Percentiles rank a stretch among this genome's conserved stretches.
Evolutionary conservation across 805 yeast species (phyloP).

Genomic region (Pichia scutulata): DNA sequence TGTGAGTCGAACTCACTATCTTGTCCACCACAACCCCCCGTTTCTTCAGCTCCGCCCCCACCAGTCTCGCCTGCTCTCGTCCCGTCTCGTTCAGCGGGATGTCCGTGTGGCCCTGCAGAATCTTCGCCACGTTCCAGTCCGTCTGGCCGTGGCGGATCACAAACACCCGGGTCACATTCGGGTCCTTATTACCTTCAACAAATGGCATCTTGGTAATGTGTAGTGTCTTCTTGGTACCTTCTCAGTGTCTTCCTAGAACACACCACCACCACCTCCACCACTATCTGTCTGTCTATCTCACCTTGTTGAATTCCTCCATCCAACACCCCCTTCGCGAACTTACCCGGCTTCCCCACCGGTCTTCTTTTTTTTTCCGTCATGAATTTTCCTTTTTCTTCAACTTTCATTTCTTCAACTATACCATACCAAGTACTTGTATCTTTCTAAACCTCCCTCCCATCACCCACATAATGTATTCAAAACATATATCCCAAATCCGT

Average conservation of each 20-base stretch:
- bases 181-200: slow-evolving; percentile 1
- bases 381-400: not conserved
- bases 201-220: no score
- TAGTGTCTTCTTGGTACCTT: no score
- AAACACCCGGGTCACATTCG: slow-evolving; percentile 32
- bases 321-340: no score
- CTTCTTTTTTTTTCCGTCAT: not conserved
- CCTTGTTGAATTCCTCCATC: no score
- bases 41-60: slow-evolving; percentile 39
- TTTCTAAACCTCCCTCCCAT: not conserved
- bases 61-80: slow-evolving; percentile 44
- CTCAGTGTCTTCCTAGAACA: no score
- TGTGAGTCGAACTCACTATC: slow-evolving; percentile 45
- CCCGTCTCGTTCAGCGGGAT: slow-evolving; percentile 60
- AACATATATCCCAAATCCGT: slow-evolving; percentile 1
- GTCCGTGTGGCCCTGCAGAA: slow-evolving; percentile 74
- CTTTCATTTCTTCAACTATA: no score
- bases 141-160: slow-evolving; percentile 84
- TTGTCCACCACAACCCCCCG: slow-evolving; percentile 34
- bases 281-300: no score
- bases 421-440: no score
- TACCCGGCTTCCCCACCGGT: not conserved
- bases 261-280: no score
- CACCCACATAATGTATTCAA: not conserved
- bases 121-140: slow-evolving; percentile 57